phyloP scores from a whole-genome alignment of 108 stramenopile species.

The Cylindrotheca closterium region DNA sequence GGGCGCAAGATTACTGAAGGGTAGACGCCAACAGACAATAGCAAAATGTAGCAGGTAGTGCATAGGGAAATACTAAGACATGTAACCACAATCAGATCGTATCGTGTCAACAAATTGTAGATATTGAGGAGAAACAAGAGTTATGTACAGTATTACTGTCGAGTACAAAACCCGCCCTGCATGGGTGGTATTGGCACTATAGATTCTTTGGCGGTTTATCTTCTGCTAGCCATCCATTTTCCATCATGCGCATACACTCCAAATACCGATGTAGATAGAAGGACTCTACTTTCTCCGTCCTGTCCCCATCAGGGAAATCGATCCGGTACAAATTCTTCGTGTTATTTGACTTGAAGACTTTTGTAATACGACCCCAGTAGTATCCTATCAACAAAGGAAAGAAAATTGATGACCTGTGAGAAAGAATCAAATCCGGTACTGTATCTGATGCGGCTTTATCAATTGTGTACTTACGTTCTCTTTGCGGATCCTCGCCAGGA shows the following conservation, averaged over 20 bases:
- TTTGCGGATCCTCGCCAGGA: constrained; percentile 1
- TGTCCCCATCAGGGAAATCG: neutral
- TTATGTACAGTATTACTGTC: too few relatives aligned
- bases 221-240: neutral
- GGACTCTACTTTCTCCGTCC: neutral
- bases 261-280: neutral
- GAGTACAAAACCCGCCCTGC: too few relatives aligned
- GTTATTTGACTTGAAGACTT: neutral
- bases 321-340: neutral
- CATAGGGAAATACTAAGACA: too few relatives aligned
- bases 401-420: neutral
- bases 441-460: neutral
- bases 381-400: neutral
- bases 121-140: too few relatives aligned
- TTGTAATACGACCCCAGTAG: neutral
- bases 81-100: too few relatives aligned
- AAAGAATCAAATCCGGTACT: neutral
- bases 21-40: too few relatives aligned
- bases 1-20: too few relatives aligned
- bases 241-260: neutral
- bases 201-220: neutral
- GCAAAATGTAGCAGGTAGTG: too few relatives aligned
- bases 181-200: too few relatives aligned
- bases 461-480: neutral
- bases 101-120: too few relatives aligned